Conservation (phyloP, 805 yeast genomes). For the Metschnikowia chrysomelidarum region DNA sequence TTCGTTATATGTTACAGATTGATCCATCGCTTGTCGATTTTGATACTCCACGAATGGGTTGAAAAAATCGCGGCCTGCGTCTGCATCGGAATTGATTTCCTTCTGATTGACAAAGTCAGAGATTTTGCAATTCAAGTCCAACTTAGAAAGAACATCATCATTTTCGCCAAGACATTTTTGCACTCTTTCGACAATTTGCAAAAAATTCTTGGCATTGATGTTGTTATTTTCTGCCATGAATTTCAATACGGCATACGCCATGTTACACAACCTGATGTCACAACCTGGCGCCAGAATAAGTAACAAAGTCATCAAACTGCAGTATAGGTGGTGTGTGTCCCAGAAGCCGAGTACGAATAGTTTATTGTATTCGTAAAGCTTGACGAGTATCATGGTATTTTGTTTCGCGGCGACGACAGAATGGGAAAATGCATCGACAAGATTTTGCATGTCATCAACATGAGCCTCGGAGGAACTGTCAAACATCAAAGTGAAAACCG, state of each 20-base stretch:
- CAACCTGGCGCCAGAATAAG: constrained; percentile 22
- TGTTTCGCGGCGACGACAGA: constrained; percentile 30
- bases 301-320: constrained; percentile 30
- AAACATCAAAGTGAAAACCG: constrained; percentile 33
- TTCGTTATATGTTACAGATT: too few species aligned
- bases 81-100: constrained; percentile 2
- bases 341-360: constrained; percentile 37
- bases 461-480: constrained; percentile 21
- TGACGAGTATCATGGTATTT: constrained; percentile 29
- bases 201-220: constrained; percentile 32
- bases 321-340: constrained; percentile 40
- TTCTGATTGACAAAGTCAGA: constrained; percentile 5
- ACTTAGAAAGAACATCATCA: constrained; percentile 23
- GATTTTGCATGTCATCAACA: constrained; percentile 24
- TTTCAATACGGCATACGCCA: constrained; percentile 28
- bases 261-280: constrained; percentile 6
- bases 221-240: constrained; percentile 35
- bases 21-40: too few species aligned
- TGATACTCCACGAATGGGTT: constrained; percentile 16
- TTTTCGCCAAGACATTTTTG: constrained; percentile 22
- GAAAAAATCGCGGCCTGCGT: constrained; percentile 8
- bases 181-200: constrained; percentile 29
- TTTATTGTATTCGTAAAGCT: constrained; percentile 27
- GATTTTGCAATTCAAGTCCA: constrained; percentile 23
- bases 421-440: constrained; percentile 27